Evolutionary conservation across 2,329 filamentous ascomycete genomes (phyloP).

Genomic region (Dendrostoma leiphaemia): DNA sequence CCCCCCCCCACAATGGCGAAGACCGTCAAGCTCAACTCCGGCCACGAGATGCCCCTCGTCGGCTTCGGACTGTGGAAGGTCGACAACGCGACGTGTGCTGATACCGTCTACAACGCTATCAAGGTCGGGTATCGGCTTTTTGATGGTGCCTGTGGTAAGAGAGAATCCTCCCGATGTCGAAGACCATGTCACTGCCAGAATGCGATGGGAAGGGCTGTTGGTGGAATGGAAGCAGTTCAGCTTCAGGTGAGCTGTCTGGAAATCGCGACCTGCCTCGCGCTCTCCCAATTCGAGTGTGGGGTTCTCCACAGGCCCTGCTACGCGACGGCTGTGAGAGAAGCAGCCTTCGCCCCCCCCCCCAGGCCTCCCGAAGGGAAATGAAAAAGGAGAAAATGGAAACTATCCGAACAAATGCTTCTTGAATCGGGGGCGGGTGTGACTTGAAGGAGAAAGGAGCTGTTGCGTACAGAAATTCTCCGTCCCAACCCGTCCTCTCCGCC

Average conservation of each 20-base stretch:
- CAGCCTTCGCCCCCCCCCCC: slow-evolving; percentile 21
- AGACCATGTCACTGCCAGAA: no score
- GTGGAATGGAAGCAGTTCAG: background rate
- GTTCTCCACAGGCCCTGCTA: no score
- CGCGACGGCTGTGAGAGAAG: no score
- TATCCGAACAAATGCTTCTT: no score
- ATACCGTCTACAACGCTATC: slow-evolving; percentile 75
- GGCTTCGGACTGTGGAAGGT: slow-evolving; percentile 86
- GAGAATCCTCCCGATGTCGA: no score
- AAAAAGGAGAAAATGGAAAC: background rate
- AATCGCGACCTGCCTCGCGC: background rate
- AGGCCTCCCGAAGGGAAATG: background rate
- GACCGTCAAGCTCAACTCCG: slow-evolving; percentile 61
- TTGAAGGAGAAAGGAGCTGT: no score
- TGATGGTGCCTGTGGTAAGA: slow-evolving; percentile 59
- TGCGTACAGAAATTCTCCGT: no score
- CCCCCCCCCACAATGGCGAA: slow-evolving; percentile 3
- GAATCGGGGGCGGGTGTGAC: no score
- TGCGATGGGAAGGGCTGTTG: no score
- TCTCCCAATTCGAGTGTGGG: background rate
- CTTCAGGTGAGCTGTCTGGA: no score
- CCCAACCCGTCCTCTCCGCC: no score
- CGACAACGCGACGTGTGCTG: slow-evolving; percentile 67
- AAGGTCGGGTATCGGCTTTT: slow-evolving; percentile 61
- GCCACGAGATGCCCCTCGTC: slow-evolving; percentile 70